Evolutionary conservation across 2,329 filamentous ascomycete genomes (phyloP), one percentile per base, ranked within the genome.

Genomic region (Alternaria sp.): DNA sequence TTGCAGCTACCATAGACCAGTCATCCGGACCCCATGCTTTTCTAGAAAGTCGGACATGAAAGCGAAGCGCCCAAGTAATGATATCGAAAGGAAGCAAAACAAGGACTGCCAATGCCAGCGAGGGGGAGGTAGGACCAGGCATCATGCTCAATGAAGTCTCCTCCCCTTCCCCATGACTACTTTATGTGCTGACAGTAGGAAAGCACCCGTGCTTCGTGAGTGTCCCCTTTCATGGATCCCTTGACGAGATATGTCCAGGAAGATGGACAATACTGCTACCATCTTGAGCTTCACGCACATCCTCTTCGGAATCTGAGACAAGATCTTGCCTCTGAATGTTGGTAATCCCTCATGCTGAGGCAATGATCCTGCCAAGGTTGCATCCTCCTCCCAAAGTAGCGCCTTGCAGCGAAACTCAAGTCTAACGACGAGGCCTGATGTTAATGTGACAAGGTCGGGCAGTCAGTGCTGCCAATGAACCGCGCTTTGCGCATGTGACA

Each of bases 21-120:
- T 77, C 75, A 51, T 77, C 75, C 15, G 69, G 65, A 1, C 75
- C 75, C 67, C 74, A 77, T 30, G 71, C 55, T 32, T 66, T 68
- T 19, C 63, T 43, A 12, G 60, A 64, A 9, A 71, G 17, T 26
- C 67, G 62, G 11, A 67, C 65, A 32, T 68, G 62, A 17, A 69
- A 66, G 1, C 69, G 63, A 13, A 70, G 61, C 17, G 30, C 43
- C 57, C 59, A 68, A 6, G 65, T 58, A 5, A 63, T 26, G 13
- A 67, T 32, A 30, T 67, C 62, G 36, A 67, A 67, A n/a, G 62
- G 61, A 13, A 67, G 53, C 12, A 67, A 36, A 23, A 67, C 30
- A n/a, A 65, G 44, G 7, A 63, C 54, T 2, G 43, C 63, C 6
- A 61, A 44, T n/a, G 65, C 65, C 30, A 67, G 36, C n/a, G 62